phyloP scores from a whole-genome alignment of 2,329 filamentous ascomycete genomes.

The Talaromyces albobiverticillius region DNA sequence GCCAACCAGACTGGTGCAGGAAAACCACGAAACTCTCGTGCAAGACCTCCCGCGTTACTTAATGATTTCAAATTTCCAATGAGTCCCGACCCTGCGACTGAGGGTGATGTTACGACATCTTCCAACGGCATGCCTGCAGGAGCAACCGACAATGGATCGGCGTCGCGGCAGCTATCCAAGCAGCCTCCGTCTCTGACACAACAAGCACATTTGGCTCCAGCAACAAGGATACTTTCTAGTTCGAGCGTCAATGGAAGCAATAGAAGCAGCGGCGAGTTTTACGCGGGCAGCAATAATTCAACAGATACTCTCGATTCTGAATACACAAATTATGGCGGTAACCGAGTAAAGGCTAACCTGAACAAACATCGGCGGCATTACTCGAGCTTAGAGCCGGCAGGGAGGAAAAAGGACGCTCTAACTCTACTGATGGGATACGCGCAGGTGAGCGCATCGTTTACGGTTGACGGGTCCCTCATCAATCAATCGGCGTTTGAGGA shows the following conservation, averaged over 20 bases:
- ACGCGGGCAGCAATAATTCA: constrained; percentile 91
- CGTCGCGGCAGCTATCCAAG: constrained; percentile 18
- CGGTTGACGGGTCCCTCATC: constrained; percentile 83
- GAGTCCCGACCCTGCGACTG: constrained; percentile 32
- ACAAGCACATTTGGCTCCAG: constrained; percentile 34
- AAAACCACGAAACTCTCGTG: constrained; percentile 40
- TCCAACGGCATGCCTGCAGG: constrained; percentile 28
- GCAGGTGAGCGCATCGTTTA: constrained; percentile 89
- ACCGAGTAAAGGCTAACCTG: constrained; percentile 52
- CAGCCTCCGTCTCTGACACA: constrained; percentile 26
- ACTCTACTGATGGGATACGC: constrained; percentile 97
- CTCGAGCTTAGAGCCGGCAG: constrained; percentile 39
- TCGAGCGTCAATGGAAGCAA: constrained; percentile 76
- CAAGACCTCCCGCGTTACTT: constrained; percentile 33
- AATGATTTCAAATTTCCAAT: constrained; percentile 59
- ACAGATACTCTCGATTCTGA: constrained; percentile 91
- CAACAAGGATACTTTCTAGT: constrained; percentile 69
- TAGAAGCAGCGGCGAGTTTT: constrained; percentile 90
- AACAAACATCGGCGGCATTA: constrained; percentile 40
- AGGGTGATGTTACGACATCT: constrained; percentile 24
- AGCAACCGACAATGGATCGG: constrained; percentile 25
- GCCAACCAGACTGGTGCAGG: constrained; percentile 25
- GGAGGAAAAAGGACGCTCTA: constrained; percentile 47
- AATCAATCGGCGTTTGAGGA: constrained; percentile 90
- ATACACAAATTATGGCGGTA: constrained; percentile 56